phyloP scores from a whole-genome alignment of 1,139 yeast genomes.

The Pneumocystis murina region DNA sequence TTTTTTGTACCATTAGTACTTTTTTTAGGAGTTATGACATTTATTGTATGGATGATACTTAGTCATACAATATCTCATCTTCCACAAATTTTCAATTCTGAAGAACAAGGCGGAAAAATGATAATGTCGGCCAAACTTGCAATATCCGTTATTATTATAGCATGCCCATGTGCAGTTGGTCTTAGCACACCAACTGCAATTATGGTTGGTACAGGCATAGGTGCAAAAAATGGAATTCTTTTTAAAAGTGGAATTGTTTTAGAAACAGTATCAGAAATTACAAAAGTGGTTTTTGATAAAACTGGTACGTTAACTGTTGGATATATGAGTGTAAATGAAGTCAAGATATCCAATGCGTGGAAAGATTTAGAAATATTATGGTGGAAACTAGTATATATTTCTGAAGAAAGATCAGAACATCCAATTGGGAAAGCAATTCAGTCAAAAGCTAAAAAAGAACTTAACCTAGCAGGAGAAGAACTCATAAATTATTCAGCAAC shows the following conservation, averaged over 20 bases:
- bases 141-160: slow-evolving; percentile 90
- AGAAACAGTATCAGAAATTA: slow-evolving; percentile 53
- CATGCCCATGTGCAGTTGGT: slow-evolving; percentile 96
- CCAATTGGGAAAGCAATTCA: slow-evolving; percentile 69
- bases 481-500: slow-evolving; percentile 26
- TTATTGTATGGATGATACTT: slow-evolving; percentile 48
- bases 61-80: slow-evolving; percentile 29
- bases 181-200: slow-evolving; percentile 96
- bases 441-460: slow-evolving; percentile 21
- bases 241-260: slow-evolving; percentile 87
- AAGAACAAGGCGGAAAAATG: slow-evolving; percentile 40
- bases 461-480: slow-evolving; percentile 12
- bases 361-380: slow-evolving; percentile 21
- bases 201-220: slow-evolving; percentile 92
- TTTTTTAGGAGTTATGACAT: slow-evolving; percentile 46
- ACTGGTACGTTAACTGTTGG: slow-evolving; percentile 93
- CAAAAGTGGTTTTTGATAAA: slow-evolving; percentile 73
- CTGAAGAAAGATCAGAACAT: slow-evolving; percentile 69
- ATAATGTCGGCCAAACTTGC: slow-evolving; percentile 64
- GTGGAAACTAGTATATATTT: slow-evolving; percentile 48
- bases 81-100: slow-evolving; percentile 39
- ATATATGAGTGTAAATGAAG: slow-evolving; percentile 40
- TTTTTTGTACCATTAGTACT: slow-evolving; percentile 72
- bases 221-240: slow-evolving; percentile 76
- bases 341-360: slow-evolving; percentile 4